phyloP scores from a whole-genome alignment of 2,329 filamentous ascomycete genomes.

The Trichoderma sp. region DNA sequence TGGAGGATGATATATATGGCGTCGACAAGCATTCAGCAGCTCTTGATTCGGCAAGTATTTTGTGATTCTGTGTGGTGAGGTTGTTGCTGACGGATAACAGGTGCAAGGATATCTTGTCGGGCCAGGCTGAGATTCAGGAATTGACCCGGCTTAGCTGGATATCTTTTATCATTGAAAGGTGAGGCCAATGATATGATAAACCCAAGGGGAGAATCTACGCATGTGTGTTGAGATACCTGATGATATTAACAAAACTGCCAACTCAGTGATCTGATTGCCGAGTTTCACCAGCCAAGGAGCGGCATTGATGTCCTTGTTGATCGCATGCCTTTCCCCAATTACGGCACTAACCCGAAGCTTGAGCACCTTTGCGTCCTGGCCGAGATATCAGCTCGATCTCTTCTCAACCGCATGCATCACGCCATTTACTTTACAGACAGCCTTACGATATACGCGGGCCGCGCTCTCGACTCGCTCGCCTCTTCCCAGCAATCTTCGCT shows the following conservation, averaged over 20 bases:
- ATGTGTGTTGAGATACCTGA: not conserved
- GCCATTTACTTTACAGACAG: conserved; percentile 28
- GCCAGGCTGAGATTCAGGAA: conserved; percentile 22
- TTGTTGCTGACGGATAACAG: not conserved
- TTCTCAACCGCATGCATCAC: conserved; percentile 32
- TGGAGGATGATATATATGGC: conserved; percentile 28
- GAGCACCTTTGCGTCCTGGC: conserved; percentile 27
- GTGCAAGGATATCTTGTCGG: conserved; percentile 20
- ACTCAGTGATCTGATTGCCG: conserved; percentile 28
- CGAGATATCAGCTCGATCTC: conserved; percentile 27
- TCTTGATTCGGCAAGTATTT: conserved; percentile 21
- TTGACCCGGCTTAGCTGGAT: conserved; percentile 30
- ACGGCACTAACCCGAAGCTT: conserved; percentile 22
- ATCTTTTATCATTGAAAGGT: conserved; percentile 32
- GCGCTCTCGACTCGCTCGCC: conserved; percentile 12
- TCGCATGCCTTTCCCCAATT: conserved; percentile 29
- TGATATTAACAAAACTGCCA: not conserved
- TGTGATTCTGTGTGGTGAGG: not conserved
- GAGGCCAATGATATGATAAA: not conserved
- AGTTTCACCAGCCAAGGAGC: conserved; percentile 31
- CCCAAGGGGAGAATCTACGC: no score
- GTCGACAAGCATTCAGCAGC: conserved; percentile 27
- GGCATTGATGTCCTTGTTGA: conserved; percentile 31
- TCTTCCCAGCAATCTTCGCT: not conserved
- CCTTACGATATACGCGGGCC: conserved; percentile 23